Base-by-base conservation (phyloP, 768 basidiomycete genomes). In the Termitomyces heimii region DNA sequence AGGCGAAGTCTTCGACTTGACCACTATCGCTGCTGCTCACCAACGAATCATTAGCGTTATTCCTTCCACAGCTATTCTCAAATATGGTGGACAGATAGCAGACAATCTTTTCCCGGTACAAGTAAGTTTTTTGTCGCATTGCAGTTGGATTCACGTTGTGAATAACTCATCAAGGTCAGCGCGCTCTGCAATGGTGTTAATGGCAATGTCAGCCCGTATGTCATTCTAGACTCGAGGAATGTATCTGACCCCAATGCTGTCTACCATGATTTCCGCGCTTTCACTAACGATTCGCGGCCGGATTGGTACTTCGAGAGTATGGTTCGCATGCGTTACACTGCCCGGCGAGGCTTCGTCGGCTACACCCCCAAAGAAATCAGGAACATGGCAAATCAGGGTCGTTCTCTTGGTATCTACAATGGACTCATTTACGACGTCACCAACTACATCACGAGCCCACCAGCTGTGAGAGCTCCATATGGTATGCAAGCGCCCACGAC, bases 251-350 rank as follows among this genome's bases (percentile, higher is more conserved):
- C 73, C 18, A 89, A 94, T 65, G 77, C 88, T 0, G 77, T 84
- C 64, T 99, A 98, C 69, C 97, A 98, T 69, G 96, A 99, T 68
- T 99, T 99, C 83, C 89, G 96, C 18, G 87, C 86, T 0, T 86
- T 78, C 67, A 88, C 86, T 35, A 89, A 86, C 58, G 96, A 98
- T 66, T 88, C 89, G 0, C 84, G 97, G 9, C 96, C 97, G 0
- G 97, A 99, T 67, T 99, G 97, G 97, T 99, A 98, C 71, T 94
- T 90, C 62, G 89, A 98, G 73, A 79, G 77, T 58, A 98, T 99
- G 97, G 89, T 91, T 3, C 70, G 82, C 67, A 88, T 99, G 88
- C 89, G 97, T 7, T 97, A 88, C 77, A 87, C 84, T 53, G 84
- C 84, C 63, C 89, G 96, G 39, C 82, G 85, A 40, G 97, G 97